Percentiles rank a stretch among this genome's conserved stretches.
Evolutionary conservation across 768 basidiomycete genomes (phyloP).

Genomic region (Pisolithus tinctorius): DNA sequence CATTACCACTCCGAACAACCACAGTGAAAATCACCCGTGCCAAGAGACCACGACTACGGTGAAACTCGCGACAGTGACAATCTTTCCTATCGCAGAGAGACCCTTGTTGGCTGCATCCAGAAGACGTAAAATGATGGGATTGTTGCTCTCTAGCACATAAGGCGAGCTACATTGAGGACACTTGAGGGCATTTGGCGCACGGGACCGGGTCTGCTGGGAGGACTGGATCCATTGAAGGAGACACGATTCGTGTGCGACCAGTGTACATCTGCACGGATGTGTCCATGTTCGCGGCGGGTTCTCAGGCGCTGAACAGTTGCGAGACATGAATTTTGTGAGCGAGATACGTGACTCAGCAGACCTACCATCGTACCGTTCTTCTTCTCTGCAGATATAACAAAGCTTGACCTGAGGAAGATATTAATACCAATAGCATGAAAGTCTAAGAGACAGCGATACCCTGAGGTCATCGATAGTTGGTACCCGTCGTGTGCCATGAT

Average conservation of each 20-base stretch:
- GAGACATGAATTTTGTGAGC: too few species aligned
- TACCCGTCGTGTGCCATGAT: slow-evolving; percentile 23
- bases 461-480: slow-evolving; percentile 31
- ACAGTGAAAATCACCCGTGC: slow-evolving; percentile 45
- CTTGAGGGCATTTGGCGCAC: slow-evolving; percentile 57
- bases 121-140: slow-evolving; percentile 44
- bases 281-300: slow-evolving; percentile 57
- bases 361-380: slow-evolving; percentile 47
- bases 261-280: slow-evolving; percentile 75
- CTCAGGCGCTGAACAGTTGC: slow-evolving; percentile 30
- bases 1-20: neutral
- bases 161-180: slow-evolving; percentile 69
- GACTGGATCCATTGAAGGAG: slow-evolving; percentile 75
- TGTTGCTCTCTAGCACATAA: slow-evolving; percentile 64
- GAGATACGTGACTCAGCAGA: neutral
- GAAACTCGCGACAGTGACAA: slow-evolving; percentile 44
- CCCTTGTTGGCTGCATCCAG: slow-evolving; percentile 45
- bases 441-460: slow-evolving; percentile 11
- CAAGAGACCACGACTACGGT: slow-evolving; percentile 46
- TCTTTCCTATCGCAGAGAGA: slow-evolving; percentile 44
- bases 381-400: slow-evolving; percentile 77
- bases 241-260: slow-evolving; percentile 75
- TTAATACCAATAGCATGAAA: neutral
- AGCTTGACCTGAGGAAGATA: slow-evolving; percentile 47
- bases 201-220: slow-evolving; percentile 52